Evolutionary conservation across 169 alveolate species (phyloP), one percentile per base, ranked within the genome.

Genomic region (Plasmodium vivax): DNA sequence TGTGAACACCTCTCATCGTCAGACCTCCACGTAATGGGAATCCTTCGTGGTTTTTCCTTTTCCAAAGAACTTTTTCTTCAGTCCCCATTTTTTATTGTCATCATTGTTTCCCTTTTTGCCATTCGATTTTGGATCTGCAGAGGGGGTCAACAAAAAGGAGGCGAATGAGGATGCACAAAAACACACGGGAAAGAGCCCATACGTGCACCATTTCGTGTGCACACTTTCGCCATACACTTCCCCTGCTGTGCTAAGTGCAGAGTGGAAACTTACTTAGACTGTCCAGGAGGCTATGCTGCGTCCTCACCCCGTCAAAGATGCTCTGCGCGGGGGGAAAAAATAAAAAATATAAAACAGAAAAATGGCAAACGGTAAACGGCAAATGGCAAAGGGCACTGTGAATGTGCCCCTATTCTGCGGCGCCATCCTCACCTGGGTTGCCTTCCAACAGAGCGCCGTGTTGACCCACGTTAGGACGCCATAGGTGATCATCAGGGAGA

Each of bases 41-140:
- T 77, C 93, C 32, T 75, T 85, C 62, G 83, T 85, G 14, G 93
- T 75, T 34, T 56, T 85, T 75, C 93, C 93, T 38, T 85, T 85
- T 14, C 93, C 93, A 51, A 85, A 71, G 58, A 85, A 85, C 62
- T 85, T 85, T 27, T 85, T 85, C 62, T 85, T 75, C 36, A 51
- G 32, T 8, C 43, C 74, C 77, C 83, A 75, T 56, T 85, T 85
- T 85, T 85, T 72, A 19, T 38, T 19, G 32, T 68, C 56, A 5
- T 83, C 41, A 3, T 14, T 73, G 54, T 72, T 23, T n/a, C 79
- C 68, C 34, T 85, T 75, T 68, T 85, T 75, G 38, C 43, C 68
- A 23, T 7, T 56, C 14, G 30, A 9, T 23, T 56, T 36, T 19
- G 93, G 85, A 9, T 56, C 93, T 85, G 62, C 12, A 45, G 58